These are phyloP conservation scores for Leishmania lainsoni DNA, from an alignment of 208 protist species.

Conservation along the genomic window DNA sequence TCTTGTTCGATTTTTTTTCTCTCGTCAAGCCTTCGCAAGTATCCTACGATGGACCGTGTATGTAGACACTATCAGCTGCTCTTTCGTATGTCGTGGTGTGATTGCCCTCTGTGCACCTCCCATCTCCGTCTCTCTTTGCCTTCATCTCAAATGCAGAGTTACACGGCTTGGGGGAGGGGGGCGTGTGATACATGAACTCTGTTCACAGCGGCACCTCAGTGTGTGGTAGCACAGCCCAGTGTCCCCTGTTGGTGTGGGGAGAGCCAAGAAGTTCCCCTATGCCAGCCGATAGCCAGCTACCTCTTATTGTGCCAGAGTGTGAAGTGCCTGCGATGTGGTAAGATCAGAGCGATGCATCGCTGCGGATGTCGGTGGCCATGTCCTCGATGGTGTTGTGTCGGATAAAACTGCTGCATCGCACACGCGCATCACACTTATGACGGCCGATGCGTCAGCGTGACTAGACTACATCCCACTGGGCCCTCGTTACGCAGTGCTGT, in stretches of 20 bases:
- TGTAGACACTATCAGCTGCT: not conserved
- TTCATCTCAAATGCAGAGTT: not conserved
- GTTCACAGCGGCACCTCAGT: not conserved
- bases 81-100: not conserved
- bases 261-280: too few species aligned
- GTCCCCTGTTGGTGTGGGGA: too few species aligned
- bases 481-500: not conserved
- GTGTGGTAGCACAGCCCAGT: not conserved
- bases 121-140: not conserved
- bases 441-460: not conserved
- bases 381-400: not conserved
- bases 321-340: not conserved
- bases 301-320: not conserved
- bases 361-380: not conserved
- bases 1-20: not conserved
- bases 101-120: not conserved
- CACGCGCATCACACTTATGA: not conserved
- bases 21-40: not conserved
- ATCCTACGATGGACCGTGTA: not conserved
- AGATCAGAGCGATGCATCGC: not conserved
- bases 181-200: not conserved
- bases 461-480: not conserved
- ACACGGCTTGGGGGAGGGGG: too few species aligned
- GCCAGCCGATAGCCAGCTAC: too few species aligned
- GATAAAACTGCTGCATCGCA: not conserved